phyloP scores from a whole-genome alignment of 1,139 yeast species.

The Candida albicans region DNA sequence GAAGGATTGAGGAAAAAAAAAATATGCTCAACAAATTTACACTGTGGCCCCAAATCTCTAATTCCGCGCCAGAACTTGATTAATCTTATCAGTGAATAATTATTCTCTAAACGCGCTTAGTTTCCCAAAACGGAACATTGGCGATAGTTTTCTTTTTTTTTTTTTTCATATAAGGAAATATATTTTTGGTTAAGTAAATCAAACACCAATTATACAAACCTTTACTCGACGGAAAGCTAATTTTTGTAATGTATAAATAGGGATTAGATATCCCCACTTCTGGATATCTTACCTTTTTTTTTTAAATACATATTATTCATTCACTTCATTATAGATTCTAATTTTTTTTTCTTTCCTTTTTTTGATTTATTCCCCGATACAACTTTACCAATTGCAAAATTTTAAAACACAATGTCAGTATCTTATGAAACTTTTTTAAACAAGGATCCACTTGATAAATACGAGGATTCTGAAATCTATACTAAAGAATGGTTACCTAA shows the following conservation, averaged over 20 bases:
- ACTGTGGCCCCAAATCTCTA: too few relatives aligned
- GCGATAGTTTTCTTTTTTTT: background rate
- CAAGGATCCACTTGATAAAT: slow-evolving; percentile 21
- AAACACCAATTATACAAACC: too few relatives aligned
- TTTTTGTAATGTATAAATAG: too few relatives aligned
- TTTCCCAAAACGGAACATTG: background rate
- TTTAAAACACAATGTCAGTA: slow-evolving; percentile 7
- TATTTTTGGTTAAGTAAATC: background rate
- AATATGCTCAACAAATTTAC: too few relatives aligned
- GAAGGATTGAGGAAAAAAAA: too few relatives aligned
- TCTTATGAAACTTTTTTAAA: slow-evolving; percentile 13
- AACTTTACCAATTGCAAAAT: background rate
- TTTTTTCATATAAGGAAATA: background rate
- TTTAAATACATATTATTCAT: too few relatives aligned
- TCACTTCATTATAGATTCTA: too few relatives aligned
- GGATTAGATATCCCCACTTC: too few relatives aligned
- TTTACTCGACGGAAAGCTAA: too few relatives aligned
- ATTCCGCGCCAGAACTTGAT: too few relatives aligned
- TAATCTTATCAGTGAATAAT: background rate
- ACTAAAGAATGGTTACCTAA: slow-evolving; percentile 45
- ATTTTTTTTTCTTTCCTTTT: background rate
- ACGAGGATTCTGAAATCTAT: slow-evolving; percentile 38
- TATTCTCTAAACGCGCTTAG: background rate
- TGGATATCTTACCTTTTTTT: too few relatives aligned
- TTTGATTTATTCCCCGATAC: background rate